Evolutionary conservation across 371 early-diverging fungal species (phyloP).

Genomic region (Choanephora cucurbitarum): DNA sequence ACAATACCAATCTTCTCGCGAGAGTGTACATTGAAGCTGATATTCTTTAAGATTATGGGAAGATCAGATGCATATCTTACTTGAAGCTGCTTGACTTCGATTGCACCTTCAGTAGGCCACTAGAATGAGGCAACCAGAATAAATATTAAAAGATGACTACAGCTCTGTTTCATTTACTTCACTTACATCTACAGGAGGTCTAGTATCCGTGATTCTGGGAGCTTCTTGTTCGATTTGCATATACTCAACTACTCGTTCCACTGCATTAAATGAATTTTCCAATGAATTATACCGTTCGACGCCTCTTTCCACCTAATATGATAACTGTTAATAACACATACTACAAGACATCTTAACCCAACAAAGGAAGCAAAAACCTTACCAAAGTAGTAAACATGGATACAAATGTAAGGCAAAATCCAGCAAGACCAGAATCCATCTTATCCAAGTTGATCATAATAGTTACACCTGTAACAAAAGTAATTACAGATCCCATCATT

Average conservation of each 20-base stretch:
- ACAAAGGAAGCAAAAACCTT: slow-evolving; percentile 66
- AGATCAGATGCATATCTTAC: slow-evolving; percentile 63
- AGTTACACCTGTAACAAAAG: slow-evolving; percentile 56
- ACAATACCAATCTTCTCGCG: slow-evolving; percentile 66
- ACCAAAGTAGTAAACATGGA: slow-evolving; percentile 49
- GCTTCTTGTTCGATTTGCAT: slow-evolving; percentile 77
- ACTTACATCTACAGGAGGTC: slow-evolving; percentile 59
- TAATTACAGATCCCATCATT: slow-evolving; percentile 63
- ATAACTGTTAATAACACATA: too few relatives aligned
- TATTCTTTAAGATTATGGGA: slow-evolving; percentile 57
- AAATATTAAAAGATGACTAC: not conserved
- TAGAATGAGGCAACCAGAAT: slow-evolving; percentile 4
- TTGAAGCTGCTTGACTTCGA: slow-evolving; percentile 58
- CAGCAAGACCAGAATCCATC: slow-evolving; percentile 71
- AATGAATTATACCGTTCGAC: slow-evolving; percentile 72
- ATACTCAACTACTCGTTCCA: slow-evolving; percentile 87
- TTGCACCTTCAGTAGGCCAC: slow-evolving; percentile 71
- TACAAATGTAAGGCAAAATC: slow-evolving; percentile 74
- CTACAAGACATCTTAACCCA: too few relatives aligned
- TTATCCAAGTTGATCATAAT: slow-evolving; percentile 44
- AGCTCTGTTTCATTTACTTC: too few relatives aligned
- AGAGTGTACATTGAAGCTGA: slow-evolving; percentile 53
- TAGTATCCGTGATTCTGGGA: slow-evolving; percentile 45
- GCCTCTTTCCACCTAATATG: slow-evolving; percentile 30
- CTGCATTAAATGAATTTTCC: slow-evolving; percentile 82